These are phyloP conservation scores for Myxozyma melibiosi DNA, from an alignment of 805 yeast species.

Conservation along the genomic window DNA sequence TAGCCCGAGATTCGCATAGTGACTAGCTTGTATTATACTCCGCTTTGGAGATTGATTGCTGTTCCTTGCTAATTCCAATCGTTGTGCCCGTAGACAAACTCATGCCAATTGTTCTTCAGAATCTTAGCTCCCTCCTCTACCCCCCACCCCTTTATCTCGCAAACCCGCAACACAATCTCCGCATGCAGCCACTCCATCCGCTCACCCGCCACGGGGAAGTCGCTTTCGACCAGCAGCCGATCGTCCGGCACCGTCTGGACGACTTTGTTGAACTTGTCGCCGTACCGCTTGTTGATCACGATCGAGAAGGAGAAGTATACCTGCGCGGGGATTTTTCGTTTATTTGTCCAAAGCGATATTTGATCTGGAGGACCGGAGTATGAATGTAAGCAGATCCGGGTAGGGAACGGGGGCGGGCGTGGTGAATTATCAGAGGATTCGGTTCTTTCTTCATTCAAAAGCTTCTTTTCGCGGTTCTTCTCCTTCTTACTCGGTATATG, in stretches of 20 bases:
- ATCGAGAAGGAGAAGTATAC: slow-evolving; percentile 59
- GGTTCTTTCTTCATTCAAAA: neutral
- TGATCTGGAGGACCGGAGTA: slow-evolving; percentile 82
- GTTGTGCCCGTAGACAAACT: slow-evolving; percentile 19
- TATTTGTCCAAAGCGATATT: slow-evolving; percentile 51
- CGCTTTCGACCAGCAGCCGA: slow-evolving; percentile 57
- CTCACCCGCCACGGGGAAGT: slow-evolving; percentile 44
- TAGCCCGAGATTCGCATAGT: slow-evolving; percentile 10
- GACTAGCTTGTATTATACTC: neutral
- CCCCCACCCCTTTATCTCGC: slow-evolving; percentile 30
- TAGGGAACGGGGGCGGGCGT: slow-evolving; percentile 29
- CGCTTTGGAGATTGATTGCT: no score
- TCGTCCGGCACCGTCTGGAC: slow-evolving; percentile 44
- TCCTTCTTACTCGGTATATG: slow-evolving; percentile 12
- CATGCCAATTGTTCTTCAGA: slow-evolving; percentile 17
- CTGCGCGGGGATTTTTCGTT: slow-evolving; percentile 40
- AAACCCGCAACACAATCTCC: slow-evolving; percentile 15
- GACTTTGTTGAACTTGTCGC: slow-evolving; percentile 40
- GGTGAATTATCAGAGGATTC: neutral
- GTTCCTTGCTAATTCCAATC: neutral
- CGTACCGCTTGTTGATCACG: slow-evolving; percentile 48
- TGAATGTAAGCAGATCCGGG: slow-evolving; percentile 70
- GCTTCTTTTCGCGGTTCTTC: neutral
- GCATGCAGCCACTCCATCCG: slow-evolving; percentile 35
- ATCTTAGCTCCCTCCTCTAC: slow-evolving; percentile 28